Percentiles rank a stretch among this genome's conserved stretches.
Conservation (phyloP, 2,329 filamentous ascomycete species). For the Furcasterigmium furcatum region DNA sequence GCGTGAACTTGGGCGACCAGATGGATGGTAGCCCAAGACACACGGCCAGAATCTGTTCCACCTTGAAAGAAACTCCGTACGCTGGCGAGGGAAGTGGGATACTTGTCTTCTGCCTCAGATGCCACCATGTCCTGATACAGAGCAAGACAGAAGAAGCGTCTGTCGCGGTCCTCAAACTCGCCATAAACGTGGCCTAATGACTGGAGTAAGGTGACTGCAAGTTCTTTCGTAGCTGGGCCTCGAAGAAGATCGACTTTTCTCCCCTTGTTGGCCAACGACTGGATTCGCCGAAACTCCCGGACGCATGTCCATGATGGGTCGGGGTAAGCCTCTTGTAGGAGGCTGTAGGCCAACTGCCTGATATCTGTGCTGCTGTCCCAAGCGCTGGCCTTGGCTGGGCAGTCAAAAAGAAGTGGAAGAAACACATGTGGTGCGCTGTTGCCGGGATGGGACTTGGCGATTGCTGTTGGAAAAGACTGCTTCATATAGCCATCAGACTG, state of each 20-base stretch:
- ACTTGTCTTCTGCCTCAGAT: slow-evolving; percentile 21
- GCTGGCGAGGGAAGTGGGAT: not conserved
- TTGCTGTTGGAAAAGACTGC: slow-evolving; percentile 20
- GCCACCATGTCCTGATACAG: slow-evolving; percentile 9
- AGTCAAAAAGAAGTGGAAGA: slow-evolving; percentile 61
- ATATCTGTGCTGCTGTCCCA: slow-evolving; percentile 51
- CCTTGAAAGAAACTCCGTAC: not conserved
- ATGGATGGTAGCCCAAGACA: slow-evolving; percentile 57
- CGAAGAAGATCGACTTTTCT: slow-evolving; percentile 7
- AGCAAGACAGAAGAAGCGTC: slow-evolving; percentile 7
- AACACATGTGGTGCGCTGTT: slow-evolving; percentile 48
- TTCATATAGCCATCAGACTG: slow-evolving; percentile 15
- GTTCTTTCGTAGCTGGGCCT: slow-evolving; percentile 5
- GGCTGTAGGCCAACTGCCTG: slow-evolving; percentile 52
- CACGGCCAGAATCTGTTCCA: slow-evolving; percentile 10
- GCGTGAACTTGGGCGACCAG: slow-evolving; percentile 59
- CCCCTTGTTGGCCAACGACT: slow-evolving; percentile 7
- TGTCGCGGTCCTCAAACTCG: slow-evolving; percentile 12
- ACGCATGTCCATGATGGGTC: slow-evolving; percentile 11
- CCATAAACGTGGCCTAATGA: slow-evolving; percentile 18
- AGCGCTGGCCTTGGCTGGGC: slow-evolving; percentile 48
- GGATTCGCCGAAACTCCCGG: slow-evolving; percentile 32
- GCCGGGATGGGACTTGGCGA: slow-evolving; percentile 23
- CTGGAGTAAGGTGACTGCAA: slow-evolving; percentile 7
- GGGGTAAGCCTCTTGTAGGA: slow-evolving; percentile 26